phyloP scores from a whole-genome alignment of 805 yeast genomes.

The Ogataea pini region DNA sequence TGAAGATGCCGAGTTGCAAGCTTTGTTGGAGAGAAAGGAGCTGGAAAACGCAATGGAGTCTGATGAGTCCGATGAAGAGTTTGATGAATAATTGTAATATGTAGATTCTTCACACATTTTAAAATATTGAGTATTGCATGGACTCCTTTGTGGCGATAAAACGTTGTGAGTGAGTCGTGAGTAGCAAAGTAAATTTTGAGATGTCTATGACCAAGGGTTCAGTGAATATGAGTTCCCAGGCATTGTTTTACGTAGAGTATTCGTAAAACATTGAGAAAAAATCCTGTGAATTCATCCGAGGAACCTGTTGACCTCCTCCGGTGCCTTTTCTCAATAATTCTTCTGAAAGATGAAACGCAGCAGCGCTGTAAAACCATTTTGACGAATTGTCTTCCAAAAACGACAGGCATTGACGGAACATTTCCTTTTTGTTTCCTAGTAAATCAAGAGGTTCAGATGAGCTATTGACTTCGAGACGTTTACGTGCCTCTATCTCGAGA shows the following conservation, averaged over 20 bases:
- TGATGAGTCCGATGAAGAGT: constrained; percentile 49
- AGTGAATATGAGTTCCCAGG: no score
- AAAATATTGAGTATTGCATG: no score
- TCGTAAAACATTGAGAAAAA: constrained; percentile 14
- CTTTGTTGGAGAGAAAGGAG: constrained; percentile 90
- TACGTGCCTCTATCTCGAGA: constrained; percentile 29
- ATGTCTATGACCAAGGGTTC: no score
- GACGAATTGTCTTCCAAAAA: constrained; percentile 21
- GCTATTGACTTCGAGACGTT: constrained; percentile 12
- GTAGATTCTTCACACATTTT: neutral
- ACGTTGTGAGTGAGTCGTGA: neutral
- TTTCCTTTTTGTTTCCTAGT: constrained; percentile 17
- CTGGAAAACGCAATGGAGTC: constrained; percentile 83
- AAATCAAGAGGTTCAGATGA: constrained; percentile 10
- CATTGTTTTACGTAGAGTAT: neutral
- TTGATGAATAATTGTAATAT: constrained; percentile 24
- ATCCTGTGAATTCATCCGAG: constrained; percentile 14
- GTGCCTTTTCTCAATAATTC: constrained; percentile 14
- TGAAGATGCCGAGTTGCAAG: constrained; percentile 97
- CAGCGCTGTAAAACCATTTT: constrained; percentile 36
- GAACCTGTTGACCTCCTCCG: neutral
- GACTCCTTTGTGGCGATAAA: no score
- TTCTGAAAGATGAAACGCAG: constrained; percentile 28
- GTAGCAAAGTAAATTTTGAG: no score
- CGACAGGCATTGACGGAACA: constrained; percentile 20